Conservation (phyloP, 768 basidiomycete species). For the Baorangia bicolor region DNA sequence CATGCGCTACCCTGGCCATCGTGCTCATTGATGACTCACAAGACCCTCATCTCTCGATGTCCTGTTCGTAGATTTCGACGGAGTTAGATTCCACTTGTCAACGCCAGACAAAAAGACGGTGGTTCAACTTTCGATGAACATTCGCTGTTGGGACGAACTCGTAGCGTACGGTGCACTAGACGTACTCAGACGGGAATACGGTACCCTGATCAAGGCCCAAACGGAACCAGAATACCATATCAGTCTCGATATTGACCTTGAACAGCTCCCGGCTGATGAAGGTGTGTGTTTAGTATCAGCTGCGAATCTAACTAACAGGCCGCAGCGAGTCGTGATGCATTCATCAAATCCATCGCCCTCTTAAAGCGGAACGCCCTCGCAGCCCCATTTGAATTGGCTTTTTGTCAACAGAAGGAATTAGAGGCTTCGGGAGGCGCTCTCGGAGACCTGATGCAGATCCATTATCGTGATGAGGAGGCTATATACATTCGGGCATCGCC, state of each 20-base stretch:
- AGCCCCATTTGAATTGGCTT: conserved; percentile 91
- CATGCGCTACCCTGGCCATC: conserved; percentile 2
- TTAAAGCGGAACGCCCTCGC: conserved; percentile 93
- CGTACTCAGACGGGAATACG: conserved; percentile 81
- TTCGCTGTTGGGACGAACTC: conserved; percentile 96
- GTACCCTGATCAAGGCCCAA: conserved; percentile 58
- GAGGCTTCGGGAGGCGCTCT: conserved; percentile 65
- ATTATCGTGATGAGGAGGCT: conserved; percentile 96
- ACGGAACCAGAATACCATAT: conserved; percentile 89
- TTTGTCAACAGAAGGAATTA: conserved; percentile 78
- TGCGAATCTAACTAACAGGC: conserved; percentile 6
- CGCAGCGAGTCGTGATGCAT: conserved; percentile 73
- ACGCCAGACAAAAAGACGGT: conserved; percentile 82
- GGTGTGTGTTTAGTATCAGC: conserved; percentile 48
- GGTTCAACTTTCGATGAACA: conserved; percentile 91
- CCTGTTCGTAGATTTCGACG: conserved; percentile 97
- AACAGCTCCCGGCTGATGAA: conserved; percentile 74
- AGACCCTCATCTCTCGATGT: conserved; percentile 93
- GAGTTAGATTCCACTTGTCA: conserved; percentile 90
- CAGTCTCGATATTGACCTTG: conserved; percentile 83
- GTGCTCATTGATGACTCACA: conserved; percentile 19
- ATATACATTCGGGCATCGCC: conserved; percentile 92
- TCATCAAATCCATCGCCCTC: conserved; percentile 79
- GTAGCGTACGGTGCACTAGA: conserved; percentile 82
- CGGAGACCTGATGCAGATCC: conserved; percentile 88